These are phyloP conservation scores for Metschnikowia borealis DNA, from an alignment of 805 yeast species.

Conservation along the genomic window DNA sequence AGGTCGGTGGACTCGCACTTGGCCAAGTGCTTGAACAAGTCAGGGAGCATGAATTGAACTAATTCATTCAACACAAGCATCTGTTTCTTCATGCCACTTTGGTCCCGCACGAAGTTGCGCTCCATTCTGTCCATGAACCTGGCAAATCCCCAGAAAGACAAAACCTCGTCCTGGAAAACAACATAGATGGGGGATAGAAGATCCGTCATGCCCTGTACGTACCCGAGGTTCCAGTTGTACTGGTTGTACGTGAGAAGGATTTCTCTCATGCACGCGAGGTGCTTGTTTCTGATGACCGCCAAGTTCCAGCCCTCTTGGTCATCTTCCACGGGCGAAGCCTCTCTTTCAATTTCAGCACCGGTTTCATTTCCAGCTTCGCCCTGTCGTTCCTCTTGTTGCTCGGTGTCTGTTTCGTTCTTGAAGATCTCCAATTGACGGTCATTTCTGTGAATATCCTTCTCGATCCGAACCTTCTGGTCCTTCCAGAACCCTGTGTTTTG, in stretches of 20 bases:
- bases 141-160: slow-evolving; percentile 86
- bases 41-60: slow-evolving; percentile 87
- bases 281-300: slow-evolving; percentile 68
- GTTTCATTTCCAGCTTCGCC: slow-evolving; percentile 8
- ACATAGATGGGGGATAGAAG: slow-evolving; percentile 80
- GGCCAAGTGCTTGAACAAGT: slow-evolving; percentile 74
- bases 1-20: slow-evolving; percentile 86
- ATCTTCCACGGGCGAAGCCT: slow-evolving; percentile 11
- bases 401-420: slow-evolving; percentile 34
- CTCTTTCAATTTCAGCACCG: slow-evolving; percentile 14
- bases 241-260: slow-evolving; percentile 84
- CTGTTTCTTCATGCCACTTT: slow-evolving; percentile 88
- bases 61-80: slow-evolving; percentile 78
- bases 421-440: slow-evolving; percentile 75
- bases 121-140: slow-evolving; percentile 94
- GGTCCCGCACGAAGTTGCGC: slow-evolving; percentile 85
- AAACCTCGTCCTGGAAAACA: slow-evolving; percentile 59
- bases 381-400: not conserved
- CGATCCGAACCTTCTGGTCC: slow-evolving; percentile 86
- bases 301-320: slow-evolving; percentile 53
- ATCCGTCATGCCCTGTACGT: slow-evolving; percentile 98
- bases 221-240: slow-evolving; percentile 78
- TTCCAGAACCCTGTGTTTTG: slow-evolving; percentile 65
- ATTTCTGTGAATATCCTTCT: slow-evolving; percentile 89
- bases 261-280: slow-evolving; percentile 66